Conservation (phyloP, 2,329 filamentous ascomycete species). For the Chalaropsis thielavioides region DNA sequence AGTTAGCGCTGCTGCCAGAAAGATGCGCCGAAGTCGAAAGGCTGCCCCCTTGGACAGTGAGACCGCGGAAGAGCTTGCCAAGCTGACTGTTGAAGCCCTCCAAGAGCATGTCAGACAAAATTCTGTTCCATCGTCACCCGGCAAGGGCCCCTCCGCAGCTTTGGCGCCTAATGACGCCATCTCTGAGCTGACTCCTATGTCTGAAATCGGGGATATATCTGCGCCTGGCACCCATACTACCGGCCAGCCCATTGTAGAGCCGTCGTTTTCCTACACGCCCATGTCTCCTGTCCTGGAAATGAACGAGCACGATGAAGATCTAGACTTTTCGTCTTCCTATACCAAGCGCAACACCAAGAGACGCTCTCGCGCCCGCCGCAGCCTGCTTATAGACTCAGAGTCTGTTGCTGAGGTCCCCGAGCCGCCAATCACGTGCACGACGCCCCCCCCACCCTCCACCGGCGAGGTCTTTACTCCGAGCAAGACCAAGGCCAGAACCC, state of each 20-base stretch:
- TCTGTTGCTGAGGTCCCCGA: slow-evolving; percentile 11
- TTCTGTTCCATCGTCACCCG: slow-evolving; percentile 6
- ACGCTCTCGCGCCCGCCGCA: slow-evolving; percentile 6
- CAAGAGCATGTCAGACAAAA: slow-evolving; percentile 7
- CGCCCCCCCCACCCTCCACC: background rate
- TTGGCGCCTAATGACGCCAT: slow-evolving; percentile 10
- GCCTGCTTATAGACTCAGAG: slow-evolving; percentile 1
- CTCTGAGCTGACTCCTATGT: slow-evolving; percentile 13
- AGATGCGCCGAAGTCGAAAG: slow-evolving; percentile 8
- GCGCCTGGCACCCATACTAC: background rate
- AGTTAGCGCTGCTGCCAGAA: slow-evolving; percentile 1
- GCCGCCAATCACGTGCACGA: background rate
- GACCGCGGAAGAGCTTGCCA: background rate
- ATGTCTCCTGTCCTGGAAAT: background rate
- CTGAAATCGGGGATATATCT: slow-evolving; percentile 9
- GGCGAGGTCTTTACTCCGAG: background rate
- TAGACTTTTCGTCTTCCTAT: slow-evolving; percentile 13
- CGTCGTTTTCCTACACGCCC: background rate
- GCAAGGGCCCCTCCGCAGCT: background rate
- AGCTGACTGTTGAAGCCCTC: slow-evolving; percentile 13
- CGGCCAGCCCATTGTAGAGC: background rate
- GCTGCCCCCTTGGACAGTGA: background rate
- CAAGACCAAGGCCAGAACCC: background rate
- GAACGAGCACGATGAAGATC: slow-evolving; percentile 13
- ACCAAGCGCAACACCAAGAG: slow-evolving; percentile 11